These are phyloP conservation scores for Rhododendron vialii DNA, from an alignment of 148 eudicot genomes.

Conservation along the genomic window DNA sequence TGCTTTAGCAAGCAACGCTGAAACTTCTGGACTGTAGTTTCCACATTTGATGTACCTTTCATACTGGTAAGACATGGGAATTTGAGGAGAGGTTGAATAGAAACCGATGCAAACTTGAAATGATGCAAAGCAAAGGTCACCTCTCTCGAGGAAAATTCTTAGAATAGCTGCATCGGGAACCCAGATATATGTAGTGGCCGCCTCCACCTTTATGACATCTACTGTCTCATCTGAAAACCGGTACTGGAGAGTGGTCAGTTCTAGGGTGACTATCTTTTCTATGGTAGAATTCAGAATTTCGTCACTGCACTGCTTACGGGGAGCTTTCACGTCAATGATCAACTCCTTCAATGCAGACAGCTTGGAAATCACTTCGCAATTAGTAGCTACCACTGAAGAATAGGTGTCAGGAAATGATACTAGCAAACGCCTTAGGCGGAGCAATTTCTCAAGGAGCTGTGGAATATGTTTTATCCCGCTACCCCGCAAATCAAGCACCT, in stretches of 20 bases:
- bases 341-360: constrained; percentile 4
- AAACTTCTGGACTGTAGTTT: neutral
- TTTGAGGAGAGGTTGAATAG: neutral
- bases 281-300: neutral
- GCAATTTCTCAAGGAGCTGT: neutral
- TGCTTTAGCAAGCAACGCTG: neutral
- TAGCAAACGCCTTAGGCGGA: constrained; percentile 12
- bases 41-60: constrained; percentile 12
- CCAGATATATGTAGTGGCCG: neutral
- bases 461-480: constrained; percentile 12
- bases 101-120: constrained; percentile 16
- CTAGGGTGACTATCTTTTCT: neutral
- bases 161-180: constrained; percentile 1
- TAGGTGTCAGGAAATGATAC: constrained; percentile 1
- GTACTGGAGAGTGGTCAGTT: constrained; percentile 8
- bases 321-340: constrained; percentile 14
- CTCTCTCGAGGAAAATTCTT: neutral
- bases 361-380: constrained; percentile 5
- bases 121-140: neutral
- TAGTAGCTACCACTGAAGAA: neutral
- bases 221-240: neutral
- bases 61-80: constrained; percentile 2
- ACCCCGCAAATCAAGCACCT: constrained; percentile 20
- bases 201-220: constrained; percentile 16
- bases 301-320: neutral